Conservation (phyloP, 495 filamentous ascomycete genomes). For the Hyaloscypha variabilis region DNA sequence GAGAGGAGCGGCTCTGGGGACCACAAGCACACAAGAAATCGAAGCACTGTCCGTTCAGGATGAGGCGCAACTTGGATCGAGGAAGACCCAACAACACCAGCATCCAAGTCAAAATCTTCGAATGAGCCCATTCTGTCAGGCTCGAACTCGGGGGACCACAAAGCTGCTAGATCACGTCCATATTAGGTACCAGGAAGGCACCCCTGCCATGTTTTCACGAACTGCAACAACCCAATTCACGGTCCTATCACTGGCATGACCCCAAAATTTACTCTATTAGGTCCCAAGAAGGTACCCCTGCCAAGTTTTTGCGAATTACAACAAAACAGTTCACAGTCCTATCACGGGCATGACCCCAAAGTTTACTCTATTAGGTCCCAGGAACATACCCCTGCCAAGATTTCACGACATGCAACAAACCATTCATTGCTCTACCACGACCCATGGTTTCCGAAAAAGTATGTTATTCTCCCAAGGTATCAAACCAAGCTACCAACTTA, state of each 20-base stretch:
- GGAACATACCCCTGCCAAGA: neutral
- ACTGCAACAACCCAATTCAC: too few relatives aligned
- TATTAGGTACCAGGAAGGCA: too few relatives aligned
- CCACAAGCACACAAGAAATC: slow-evolving; percentile 3
- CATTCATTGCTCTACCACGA: neutral
- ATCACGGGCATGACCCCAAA: neutral
- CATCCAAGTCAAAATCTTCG: slow-evolving; percentile 21
- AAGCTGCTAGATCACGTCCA: too few relatives aligned
- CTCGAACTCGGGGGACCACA: too few relatives aligned
- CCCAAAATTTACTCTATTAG: too few relatives aligned
- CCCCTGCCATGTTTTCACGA: too few relatives aligned
- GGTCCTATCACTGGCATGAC: too few relatives aligned
- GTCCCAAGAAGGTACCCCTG: too few relatives aligned
- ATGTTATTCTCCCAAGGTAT: neutral
- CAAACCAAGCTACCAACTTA: neutral
- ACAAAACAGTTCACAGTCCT: too few relatives aligned
- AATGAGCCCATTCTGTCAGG: slow-evolving; percentile 9
- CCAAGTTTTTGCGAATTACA: too few relatives aligned
- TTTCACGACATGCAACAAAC: neutral
- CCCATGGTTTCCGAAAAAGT: neutral
- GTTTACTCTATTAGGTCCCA: neutral
- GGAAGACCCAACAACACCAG: slow-evolving; percentile 10
- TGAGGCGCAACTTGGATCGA: too few relatives aligned
- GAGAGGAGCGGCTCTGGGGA: slow-evolving; percentile 30
- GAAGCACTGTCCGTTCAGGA: too few relatives aligned